A percentile compares a stretch with the other conserved stretches of the same genome.
These are phyloP conservation scores for Solanum chacoense DNA, from an alignment of 305 asterid genomes.

Conservation along the genomic window DNA sequence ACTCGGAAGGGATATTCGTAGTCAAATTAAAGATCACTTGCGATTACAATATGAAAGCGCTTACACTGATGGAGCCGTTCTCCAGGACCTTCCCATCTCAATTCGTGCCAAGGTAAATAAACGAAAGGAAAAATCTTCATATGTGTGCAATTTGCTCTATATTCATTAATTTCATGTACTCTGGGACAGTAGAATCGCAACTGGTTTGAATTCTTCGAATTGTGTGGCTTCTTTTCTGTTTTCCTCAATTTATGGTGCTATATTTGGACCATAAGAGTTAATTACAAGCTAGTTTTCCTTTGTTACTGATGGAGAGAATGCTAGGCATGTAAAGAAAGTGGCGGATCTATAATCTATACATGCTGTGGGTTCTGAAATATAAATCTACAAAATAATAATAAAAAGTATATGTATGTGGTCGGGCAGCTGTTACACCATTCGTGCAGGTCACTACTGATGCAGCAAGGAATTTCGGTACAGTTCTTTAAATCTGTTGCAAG, in stretches of 20 bases:
- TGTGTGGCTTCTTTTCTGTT: neutral
- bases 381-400: neutral
- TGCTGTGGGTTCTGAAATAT: neutral
- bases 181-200: neutral
- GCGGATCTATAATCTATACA: neutral
- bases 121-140: neutral
- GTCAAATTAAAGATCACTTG: constrained; percentile 15
- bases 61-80: constrained; percentile 12
- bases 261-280: neutral
- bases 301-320: neutral
- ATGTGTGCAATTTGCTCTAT: neutral
- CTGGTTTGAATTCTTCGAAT: neutral
- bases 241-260: neutral
- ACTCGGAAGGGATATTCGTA: constrained; percentile 9
- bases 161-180: neutral
- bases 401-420: neutral
- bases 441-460: neutral
- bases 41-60: constrained; percentile 16
- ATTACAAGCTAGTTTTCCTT: neutral
- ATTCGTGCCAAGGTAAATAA: constrained; percentile 16
- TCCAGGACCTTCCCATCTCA: constrained; percentile 15
- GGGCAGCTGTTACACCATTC: neutral
- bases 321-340: neutral
- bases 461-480: neutral
- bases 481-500: neutral